Conservation (phyloP, 441 rosid species). For the Eugenia klotzschiana region DNA sequence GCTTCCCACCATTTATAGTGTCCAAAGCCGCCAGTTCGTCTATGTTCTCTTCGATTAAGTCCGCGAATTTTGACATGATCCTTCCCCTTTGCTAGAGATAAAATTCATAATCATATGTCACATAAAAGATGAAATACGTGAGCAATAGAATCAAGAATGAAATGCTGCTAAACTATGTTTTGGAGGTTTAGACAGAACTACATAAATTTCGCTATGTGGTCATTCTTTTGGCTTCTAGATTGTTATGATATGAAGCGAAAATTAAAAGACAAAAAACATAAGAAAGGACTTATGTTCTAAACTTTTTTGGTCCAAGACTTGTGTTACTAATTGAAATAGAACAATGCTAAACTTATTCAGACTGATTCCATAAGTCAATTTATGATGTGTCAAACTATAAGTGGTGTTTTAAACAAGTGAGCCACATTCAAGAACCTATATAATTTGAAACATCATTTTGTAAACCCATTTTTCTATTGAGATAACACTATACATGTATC, state of each 20-base stretch:
- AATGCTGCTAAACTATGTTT: not conserved
- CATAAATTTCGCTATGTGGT: not conserved
- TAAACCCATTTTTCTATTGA: not conserved
- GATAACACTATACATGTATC: not conserved
- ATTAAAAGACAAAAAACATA: not conserved
- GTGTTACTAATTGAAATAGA: not conserved
- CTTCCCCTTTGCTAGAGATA: slow-evolving; percentile 41
- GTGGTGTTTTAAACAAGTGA: not conserved
- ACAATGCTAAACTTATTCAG: not conserved
- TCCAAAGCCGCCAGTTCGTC: slow-evolving; percentile 69
- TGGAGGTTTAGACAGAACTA: not conserved
- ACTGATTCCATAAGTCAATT: not conserved
- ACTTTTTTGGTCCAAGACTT: no score
- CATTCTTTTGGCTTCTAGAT: no score
- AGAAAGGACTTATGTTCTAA: not conserved
- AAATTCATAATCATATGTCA: not conserved
- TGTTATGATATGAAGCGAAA: not conserved
- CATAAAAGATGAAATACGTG: not conserved
- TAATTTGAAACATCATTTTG: not conserved
- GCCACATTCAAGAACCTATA: not conserved
- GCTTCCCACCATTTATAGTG: slow-evolving; percentile 54
- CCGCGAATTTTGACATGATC: slow-evolving; percentile 52
- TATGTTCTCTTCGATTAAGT: slow-evolving; percentile 37
- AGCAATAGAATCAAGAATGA: not conserved
- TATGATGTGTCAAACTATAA: not conserved